Conservation (phyloP, 768 basidiomycete species). For the Phlegmacium glaucopus region DNA sequence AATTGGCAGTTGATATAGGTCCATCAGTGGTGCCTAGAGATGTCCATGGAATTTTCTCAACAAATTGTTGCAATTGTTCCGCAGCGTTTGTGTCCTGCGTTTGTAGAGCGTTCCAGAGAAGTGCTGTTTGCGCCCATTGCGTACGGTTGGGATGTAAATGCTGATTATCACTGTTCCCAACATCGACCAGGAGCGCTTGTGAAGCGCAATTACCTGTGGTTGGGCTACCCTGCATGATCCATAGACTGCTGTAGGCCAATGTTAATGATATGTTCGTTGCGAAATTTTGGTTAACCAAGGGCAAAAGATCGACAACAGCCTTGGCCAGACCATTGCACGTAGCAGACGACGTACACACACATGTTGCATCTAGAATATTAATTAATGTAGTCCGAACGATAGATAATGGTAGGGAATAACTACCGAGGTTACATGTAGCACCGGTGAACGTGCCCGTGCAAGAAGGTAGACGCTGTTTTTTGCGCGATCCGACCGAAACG, state of each 20-base stretch:
- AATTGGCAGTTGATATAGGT: slow-evolving; percentile 24
- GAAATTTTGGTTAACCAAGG: slow-evolving; percentile 46
- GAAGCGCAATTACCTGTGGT: slow-evolving; percentile 43
- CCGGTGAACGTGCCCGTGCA: slow-evolving; percentile 48
- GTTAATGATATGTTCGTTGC: slow-evolving; percentile 39
- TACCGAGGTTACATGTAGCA: slow-evolving; percentile 52
- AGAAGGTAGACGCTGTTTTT: slow-evolving; percentile 14
- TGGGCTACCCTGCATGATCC: slow-evolving; percentile 43
- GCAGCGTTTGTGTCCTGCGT: slow-evolving; percentile 42
- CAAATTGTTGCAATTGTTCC: slow-evolving; percentile 40
- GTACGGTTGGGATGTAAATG: slow-evolving; percentile 45
- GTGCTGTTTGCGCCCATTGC: slow-evolving; percentile 53
- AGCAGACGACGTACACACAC: slow-evolving; percentile 50
- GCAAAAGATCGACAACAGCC: slow-evolving; percentile 45
- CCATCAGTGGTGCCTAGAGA: slow-evolving; percentile 36
- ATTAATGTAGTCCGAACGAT: slow-evolving; percentile 4
- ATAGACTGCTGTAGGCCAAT: slow-evolving; percentile 47
- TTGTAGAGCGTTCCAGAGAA: slow-evolving; percentile 58
- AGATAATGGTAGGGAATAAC: slow-evolving; percentile 17
- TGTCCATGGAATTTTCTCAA: slow-evolving; percentile 47
- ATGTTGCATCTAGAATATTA: slow-evolving; percentile 50
- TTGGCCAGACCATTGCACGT: slow-evolving; percentile 53
- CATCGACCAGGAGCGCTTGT: slow-evolving; percentile 55
- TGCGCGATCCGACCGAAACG: slow-evolving; percentile 30
- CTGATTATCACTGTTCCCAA: slow-evolving; percentile 40